Base-by-base conservation (phyloP, 2,329 filamentous ascomycete genomes). In the Geosmithia flava region DNA sequence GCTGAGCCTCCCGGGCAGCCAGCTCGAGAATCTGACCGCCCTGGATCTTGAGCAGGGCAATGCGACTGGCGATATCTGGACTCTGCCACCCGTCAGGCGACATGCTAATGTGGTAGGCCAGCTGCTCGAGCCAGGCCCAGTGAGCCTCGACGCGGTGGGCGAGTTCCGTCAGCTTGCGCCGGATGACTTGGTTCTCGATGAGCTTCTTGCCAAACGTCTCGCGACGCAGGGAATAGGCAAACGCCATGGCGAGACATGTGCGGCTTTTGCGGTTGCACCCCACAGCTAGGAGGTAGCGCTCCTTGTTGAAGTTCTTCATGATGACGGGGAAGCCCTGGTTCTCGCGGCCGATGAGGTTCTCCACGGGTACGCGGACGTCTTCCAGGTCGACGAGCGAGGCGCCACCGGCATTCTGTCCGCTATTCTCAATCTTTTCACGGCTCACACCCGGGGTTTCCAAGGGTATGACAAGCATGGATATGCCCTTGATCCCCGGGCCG, bases 391-490 rank as follows among this genome's bases (percentile, higher is more conserved):
- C 68, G 52, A 72, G 78, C 1, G 73, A 75, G 4, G 74, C 68
- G 58, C 79, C 79, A 41, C 80, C 81, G 5, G 78, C 79, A 54
- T 80, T 76, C n/a, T 83, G 78, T 3, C 81, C 82, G 23, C 74
- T 80, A 59, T 85, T 85, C 47, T 72, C 62, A 60, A 85, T 81
- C 46, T 68, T 71, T 19, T 67, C 46, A 68, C 67, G 2, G 23
- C 67, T 65, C 7, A 81, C 62, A n/a, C 78, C 78, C 2, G 67
- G 62, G 0, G 63, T 58, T 42, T 67, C 59, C 29, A 75, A 63
- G 0, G 77, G 70, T 20, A 82, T 76, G 3, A 82, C 72, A 1
- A 83, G 61, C 2, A 81, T 66, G 1, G 76, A 78, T 29, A 82
- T 68, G 3, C 78, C 78, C 2, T 56, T 55, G 47, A 67, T 67